Percentiles rank a stretch among this genome's conserved stretches.
Evolutionary conservation across 176 grass and related monocot genomes (phyloP).

Genomic region (Stipa capillata): DNA sequence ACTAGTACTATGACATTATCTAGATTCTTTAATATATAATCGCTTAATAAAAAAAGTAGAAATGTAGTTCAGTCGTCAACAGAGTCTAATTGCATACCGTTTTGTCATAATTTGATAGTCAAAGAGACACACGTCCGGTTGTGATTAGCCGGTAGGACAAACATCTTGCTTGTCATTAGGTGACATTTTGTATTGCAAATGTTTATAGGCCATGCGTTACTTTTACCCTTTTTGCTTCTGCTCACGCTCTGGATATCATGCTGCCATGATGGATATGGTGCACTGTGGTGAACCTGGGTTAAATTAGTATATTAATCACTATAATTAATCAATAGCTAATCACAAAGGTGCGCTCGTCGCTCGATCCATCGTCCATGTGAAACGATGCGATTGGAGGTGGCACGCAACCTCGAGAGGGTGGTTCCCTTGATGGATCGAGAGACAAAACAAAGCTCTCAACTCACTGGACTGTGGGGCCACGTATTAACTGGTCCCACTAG

Average conservation of each 20-base stretch:
- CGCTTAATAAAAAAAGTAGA: too few relatives aligned
- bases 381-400: neutral
- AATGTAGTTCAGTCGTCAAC: neutral
- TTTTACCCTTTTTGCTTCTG: neutral
- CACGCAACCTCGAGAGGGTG: neutral
- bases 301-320: neutral
- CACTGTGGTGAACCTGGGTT: neutral
- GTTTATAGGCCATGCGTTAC: neutral
- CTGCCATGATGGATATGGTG: neutral
- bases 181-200: neutral
- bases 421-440: too few relatives aligned
- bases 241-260: neutral
- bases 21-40: too few relatives aligned
- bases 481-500: neutral
- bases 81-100: neutral
- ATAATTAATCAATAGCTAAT: neutral
- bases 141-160: neutral
- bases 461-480: neutral
- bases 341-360: neutral
- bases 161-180: too few relatives aligned
- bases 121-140: neutral
- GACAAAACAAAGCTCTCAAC: too few relatives aligned
- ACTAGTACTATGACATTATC: too few relatives aligned
- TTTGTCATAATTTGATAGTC: neutral
- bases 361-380: constrained; percentile 16